Conservation (phyloP, 345 rosid species). For the Eucalyptus shirleyi region DNA sequence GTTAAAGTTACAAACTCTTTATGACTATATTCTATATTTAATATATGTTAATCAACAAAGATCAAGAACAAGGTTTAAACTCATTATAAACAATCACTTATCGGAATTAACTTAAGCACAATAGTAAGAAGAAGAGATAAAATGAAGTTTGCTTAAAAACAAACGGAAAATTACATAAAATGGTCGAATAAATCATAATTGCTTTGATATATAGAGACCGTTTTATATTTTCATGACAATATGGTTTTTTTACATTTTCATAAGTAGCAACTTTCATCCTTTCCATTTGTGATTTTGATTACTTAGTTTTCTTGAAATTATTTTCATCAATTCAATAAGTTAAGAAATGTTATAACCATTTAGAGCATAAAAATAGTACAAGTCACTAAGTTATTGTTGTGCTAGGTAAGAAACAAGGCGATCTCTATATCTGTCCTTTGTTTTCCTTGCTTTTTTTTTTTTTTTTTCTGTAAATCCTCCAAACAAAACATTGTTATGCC, state of each 20-base stretch:
- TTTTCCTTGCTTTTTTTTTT: neutral
- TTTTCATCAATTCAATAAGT: neutral
- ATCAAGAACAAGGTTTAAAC: neutral
- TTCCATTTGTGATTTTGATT: neutral
- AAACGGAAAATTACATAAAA: too few species aligned
- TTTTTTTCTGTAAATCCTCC: too few species aligned
- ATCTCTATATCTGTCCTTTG: neutral
- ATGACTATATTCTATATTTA: neutral
- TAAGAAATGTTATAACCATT: neutral
- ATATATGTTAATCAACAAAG: neutral
- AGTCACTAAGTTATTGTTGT: neutral
- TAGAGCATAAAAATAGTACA: neutral
- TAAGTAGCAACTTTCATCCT: neutral
- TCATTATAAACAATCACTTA: neutral
- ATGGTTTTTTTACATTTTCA: neutral
- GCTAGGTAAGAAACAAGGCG: neutral
- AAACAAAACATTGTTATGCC: too few species aligned
- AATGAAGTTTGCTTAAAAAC: neutral
- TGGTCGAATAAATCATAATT: neutral
- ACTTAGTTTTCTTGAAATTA: neutral
- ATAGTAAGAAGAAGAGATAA: neutral
- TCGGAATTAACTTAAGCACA: neutral
- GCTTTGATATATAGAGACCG: neutral
- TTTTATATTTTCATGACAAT: neutral
- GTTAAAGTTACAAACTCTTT: neutral